Evolutionary conservation across 371 early-diverging fungal species (phyloP).

Genomic region (Ordospora colligata): DNA sequence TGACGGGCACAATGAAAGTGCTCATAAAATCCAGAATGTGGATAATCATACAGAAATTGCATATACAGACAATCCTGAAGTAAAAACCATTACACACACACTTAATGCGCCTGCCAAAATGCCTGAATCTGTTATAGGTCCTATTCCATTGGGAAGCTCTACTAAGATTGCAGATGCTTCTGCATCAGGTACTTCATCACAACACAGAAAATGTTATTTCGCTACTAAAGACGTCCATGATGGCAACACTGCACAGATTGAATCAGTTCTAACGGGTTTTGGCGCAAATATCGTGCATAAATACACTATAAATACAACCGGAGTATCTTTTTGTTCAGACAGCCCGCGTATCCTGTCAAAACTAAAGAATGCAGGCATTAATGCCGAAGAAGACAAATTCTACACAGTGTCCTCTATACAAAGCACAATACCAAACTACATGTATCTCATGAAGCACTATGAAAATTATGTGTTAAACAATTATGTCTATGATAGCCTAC

Average conservation of each 20-base stretch:
- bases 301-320: neutral
- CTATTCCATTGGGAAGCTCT: too few species aligned
- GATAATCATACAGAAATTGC: neutral
- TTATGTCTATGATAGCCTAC: slow-evolving; percentile 35
- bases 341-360: neutral
- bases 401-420: slow-evolving; percentile 14
- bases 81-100: too few species aligned
- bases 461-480: slow-evolving; percentile 47
- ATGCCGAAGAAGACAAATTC: slow-evolving; percentile 32
- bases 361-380: neutral
- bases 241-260: neutral
- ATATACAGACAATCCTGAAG: neutral
- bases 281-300: neutral
- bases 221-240: neutral
- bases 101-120: too few species aligned
- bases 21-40: neutral
- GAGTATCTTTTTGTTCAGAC: neutral
- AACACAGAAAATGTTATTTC: neutral
- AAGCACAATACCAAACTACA: slow-evolving; percentile 25
- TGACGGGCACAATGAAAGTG: neutral
- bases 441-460: slow-evolving; percentile 44
- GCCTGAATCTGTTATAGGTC: too few species aligned
- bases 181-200: too few species aligned
- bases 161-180: too few species aligned
- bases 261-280: neutral